phyloP scores from a whole-genome alignment of 2,329 filamentous ascomycete species.

The Diaporthe aspalathi region DNA sequence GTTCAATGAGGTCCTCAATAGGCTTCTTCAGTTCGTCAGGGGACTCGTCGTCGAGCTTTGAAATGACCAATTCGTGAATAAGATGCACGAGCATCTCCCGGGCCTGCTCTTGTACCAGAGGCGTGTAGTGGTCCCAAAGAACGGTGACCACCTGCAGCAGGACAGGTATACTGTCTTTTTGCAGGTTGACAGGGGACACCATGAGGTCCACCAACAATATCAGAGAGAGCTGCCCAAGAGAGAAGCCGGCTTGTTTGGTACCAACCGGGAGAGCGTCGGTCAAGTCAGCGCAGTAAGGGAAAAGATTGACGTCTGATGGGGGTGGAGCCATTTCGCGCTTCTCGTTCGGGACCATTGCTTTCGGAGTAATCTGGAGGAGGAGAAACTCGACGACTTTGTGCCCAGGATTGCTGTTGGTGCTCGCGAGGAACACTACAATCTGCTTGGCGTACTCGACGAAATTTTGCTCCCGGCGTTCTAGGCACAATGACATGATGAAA shows the following conservation, averaged over 20 bases:
- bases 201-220: constrained; percentile 96
- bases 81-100: constrained; percentile 98
- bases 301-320: constrained; percentile 76
- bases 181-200: constrained; percentile 87
- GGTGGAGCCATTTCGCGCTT: constrained; percentile 76
- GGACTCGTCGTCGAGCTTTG: constrained; percentile 76
- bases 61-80: constrained; percentile 93
- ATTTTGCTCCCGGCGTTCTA: constrained; percentile 95
- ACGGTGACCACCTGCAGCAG: constrained; percentile 92
- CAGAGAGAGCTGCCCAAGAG: constrained; percentile 89
- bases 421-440: constrained; percentile 95
- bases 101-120: constrained; percentile 94
- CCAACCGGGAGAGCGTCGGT: constrained; percentile 82
- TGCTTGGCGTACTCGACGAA: constrained; percentile 99
- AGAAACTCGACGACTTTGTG: constrained; percentile 95
- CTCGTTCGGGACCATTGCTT: constrained; percentile 95
- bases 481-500: constrained; percentile 93
- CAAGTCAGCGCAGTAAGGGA: constrained; percentile 93
- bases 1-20: constrained; percentile 89
- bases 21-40: constrained; percentile 72
- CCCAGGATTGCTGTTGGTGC: constrained; percentile 77
- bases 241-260: constrained; percentile 92
- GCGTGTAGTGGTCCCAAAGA: constrained; percentile 97
- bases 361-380: constrained; percentile 88
- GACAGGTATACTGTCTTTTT: constrained; percentile 82